Percentiles rank a stretch among this genome's conserved stretches.
Conservation (phyloP, 495 filamentous ascomycete genomes). For the Penicillium desertorum region DNA sequence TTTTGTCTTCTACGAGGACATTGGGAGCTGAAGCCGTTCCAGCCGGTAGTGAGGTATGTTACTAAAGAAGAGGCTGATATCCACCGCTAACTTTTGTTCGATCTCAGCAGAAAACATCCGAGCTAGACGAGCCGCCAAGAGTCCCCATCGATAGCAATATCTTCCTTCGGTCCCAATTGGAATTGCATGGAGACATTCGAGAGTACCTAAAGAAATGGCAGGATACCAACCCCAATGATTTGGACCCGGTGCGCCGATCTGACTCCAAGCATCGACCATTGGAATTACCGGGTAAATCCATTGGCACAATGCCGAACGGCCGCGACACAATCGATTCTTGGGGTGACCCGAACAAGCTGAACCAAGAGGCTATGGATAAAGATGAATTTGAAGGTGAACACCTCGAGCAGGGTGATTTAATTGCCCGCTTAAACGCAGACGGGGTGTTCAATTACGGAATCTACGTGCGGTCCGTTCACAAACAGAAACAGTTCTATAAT, state of each 20-base stretch:
- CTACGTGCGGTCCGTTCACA: slow-evolving; percentile 63
- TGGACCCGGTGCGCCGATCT: slow-evolving; percentile 39
- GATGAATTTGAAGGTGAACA: slow-evolving; percentile 44
- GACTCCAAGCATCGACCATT: slow-evolving; percentile 15
- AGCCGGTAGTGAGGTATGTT: slow-evolving; percentile 15
- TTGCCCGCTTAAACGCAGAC: slow-evolving; percentile 54
- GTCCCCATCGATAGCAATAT: slow-evolving; percentile 27
- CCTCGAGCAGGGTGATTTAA: slow-evolving; percentile 69
- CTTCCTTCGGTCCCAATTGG: slow-evolving; percentile 36
- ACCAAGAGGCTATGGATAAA: slow-evolving; percentile 34
- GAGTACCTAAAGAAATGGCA: slow-evolving; percentile 57
- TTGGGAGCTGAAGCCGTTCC: slow-evolving; percentile 3
- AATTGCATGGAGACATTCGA: slow-evolving; percentile 46
- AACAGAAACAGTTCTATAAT: slow-evolving; percentile 70
- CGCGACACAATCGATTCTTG: slow-evolving; percentile 35
- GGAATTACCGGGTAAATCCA: slow-evolving; percentile 13
- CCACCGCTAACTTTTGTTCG: slow-evolving; percentile 1
- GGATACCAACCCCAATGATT: slow-evolving; percentile 25
- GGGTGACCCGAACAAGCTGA: slow-evolving; percentile 26
- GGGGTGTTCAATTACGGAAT: slow-evolving; percentile 59
- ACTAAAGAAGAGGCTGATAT: neutral
- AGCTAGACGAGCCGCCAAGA: neutral
- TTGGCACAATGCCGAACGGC: slow-evolving; percentile 46
- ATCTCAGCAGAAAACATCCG: slow-evolving; percentile 17
- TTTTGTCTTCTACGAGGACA: slow-evolving; percentile 15